These are phyloP conservation scores for Lithohypha guttulata DNA, from an alignment of 2,329 filamentous ascomycete genomes.

Conservation along the genomic window DNA sequence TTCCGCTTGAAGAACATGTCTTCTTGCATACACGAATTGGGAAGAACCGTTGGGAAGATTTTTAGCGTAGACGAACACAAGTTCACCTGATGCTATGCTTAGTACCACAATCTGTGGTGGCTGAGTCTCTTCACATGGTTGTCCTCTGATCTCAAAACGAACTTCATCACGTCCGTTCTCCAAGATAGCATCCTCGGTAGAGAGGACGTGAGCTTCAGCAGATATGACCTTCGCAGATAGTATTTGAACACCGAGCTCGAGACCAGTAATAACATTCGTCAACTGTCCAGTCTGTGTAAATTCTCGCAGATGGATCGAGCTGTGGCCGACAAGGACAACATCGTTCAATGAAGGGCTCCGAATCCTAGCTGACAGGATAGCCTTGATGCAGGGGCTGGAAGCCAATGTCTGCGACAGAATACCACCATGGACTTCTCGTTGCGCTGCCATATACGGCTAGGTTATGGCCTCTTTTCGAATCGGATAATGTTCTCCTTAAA, in stretches of 20 bases:
- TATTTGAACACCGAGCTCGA: constrained; percentile 69
- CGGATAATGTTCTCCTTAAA: too few species aligned
- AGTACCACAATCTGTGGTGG: constrained; percentile 76
- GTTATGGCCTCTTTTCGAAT: too few species aligned
- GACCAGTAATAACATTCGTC: constrained; percentile 63
- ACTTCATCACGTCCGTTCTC: constrained; percentile 21
- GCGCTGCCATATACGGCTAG: too few species aligned
- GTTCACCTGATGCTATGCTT: constrained; percentile 59
- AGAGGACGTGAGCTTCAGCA: constrained; percentile 33
- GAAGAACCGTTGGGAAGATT: constrained; percentile 34
- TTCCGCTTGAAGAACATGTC: constrained; percentile 51
- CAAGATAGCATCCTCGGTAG: constrained; percentile 20
- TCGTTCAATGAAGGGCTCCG: constrained; percentile 62
- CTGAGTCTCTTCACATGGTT: constrained; percentile 26
- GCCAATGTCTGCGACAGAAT: constrained; percentile 69
- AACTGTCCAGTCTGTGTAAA: constrained; percentile 55
- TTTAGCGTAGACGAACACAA: constrained; percentile 65
- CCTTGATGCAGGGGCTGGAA: constrained; percentile 62
- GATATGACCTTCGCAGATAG: constrained; percentile 69
- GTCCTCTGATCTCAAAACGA: constrained; percentile 15
- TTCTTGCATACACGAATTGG: constrained; percentile 51
- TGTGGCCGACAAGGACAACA: constrained; percentile 75
- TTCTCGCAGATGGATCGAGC: constrained; percentile 71
- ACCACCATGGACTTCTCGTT: constrained; percentile 37
- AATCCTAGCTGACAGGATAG: constrained; percentile 69